phyloP scores from a whole-genome alignment of 2,329 filamentous ascomycete genomes.

The Thermochaetoides dissita region DNA sequence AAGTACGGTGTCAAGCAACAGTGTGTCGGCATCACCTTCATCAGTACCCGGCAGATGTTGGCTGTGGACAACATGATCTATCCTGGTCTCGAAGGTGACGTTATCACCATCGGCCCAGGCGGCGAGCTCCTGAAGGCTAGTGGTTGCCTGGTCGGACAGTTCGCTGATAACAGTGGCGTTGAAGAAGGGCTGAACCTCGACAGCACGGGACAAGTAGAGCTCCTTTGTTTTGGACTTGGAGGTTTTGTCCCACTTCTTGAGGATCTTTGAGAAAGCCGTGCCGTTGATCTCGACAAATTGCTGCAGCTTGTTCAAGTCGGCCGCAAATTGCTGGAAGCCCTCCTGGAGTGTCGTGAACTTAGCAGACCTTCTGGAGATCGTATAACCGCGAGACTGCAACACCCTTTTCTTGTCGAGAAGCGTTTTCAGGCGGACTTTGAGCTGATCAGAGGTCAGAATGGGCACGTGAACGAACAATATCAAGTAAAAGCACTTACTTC shows the following conservation, averaged over 20 bases:
- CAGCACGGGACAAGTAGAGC: conserved; percentile 84
- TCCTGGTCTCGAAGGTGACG: conserved; percentile 57
- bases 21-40: conserved; percentile 77
- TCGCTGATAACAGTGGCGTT: conserved; percentile 95
- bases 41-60: conserved; percentile 59
- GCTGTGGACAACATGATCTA: conserved; percentile 51
- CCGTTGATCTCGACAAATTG: conserved; percentile 98
- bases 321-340: conserved; percentile 93
- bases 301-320: conserved; percentile 91
- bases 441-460: conserved; percentile 34
- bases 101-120: conserved; percentile 96
- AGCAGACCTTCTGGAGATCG: conserved; percentile 72
- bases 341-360: conserved; percentile 93
- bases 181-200: conserved; percentile 97
- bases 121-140: conserved; percentile 84
- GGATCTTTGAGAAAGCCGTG: conserved; percentile 92
- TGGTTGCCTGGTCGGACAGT: conserved; percentile 90
- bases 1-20: conserved; percentile 76
- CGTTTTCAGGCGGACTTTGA: conserved; percentile 84
- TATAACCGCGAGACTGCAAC: conserved; percentile 63
- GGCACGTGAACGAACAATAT: too few species aligned
- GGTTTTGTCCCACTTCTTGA: conserved; percentile 99
- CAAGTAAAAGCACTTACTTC: conserved; percentile 48
- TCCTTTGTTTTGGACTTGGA: conserved; percentile 98
- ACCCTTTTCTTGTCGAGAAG: conserved; percentile 90